These are phyloP conservation scores for Aureobasidium lini DNA, from an alignment of 2,329 filamentous ascomycete genomes.

Conservation along the genomic window DNA sequence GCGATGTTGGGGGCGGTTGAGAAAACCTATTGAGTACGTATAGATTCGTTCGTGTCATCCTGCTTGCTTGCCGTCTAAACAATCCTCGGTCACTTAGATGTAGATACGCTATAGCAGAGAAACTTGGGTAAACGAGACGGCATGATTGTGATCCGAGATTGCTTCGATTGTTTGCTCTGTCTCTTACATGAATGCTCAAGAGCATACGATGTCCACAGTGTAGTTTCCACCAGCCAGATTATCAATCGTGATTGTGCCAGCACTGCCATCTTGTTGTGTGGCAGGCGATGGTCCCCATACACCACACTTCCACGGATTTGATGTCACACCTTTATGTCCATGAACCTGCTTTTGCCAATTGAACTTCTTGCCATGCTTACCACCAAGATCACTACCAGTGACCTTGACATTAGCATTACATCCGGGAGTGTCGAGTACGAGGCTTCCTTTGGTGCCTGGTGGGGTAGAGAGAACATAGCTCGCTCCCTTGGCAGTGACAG, in stretches of 20 bases:
- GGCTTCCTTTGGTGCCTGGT: neutral
- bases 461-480: slow-evolving; percentile 6
- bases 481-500: neutral
- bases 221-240: neutral
- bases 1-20: no score
- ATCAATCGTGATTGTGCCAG: neutral
- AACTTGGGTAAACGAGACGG: no score
- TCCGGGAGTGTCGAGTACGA: neutral
- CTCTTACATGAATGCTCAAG: neutral
- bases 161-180: no score
- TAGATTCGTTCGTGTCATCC: no score
- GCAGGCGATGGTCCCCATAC: neutral
- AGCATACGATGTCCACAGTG: neutral
- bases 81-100: no score
- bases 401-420: neutral
- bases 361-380: neutral
- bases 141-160: no score
- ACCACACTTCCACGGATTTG: neutral
- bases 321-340: neutral
- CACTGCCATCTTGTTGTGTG: no score
- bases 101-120: no score
- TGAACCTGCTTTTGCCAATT: neutral
- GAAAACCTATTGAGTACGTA: no score
- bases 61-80: no score
- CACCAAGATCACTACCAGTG: neutral